These are phyloP conservation scores for Crotalaria pallida DNA, from an alignment of 306 rosid species.

Conservation along the genomic window DNA sequence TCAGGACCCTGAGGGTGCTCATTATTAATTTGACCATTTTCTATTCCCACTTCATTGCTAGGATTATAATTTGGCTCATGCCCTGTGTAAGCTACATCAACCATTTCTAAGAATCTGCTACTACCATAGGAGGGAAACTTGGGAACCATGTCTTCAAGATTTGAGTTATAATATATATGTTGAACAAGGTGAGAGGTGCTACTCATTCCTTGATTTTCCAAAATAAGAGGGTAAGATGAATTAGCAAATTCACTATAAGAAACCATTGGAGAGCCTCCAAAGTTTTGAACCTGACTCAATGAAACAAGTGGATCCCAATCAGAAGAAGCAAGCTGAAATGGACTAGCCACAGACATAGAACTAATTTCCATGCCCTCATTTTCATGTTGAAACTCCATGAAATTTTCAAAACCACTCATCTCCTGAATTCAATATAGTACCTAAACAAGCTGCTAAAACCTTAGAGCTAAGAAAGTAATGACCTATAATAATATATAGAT, in stretches of 20 bases:
- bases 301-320: slow-evolving; percentile 77
- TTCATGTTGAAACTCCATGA: slow-evolving; percentile 48
- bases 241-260: slow-evolving; percentile 43
- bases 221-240: slow-evolving; percentile 39
- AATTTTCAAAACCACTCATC: slow-evolving; percentile 60
- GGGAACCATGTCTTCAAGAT: slow-evolving; percentile 36
- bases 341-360: slow-evolving; percentile 38
- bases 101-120: slow-evolving; percentile 63
- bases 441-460: slow-evolving; percentile 3
- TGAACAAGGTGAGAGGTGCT: slow-evolving; percentile 51
- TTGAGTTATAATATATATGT: slow-evolving; percentile 52
- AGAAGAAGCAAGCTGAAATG: slow-evolving; percentile 50
- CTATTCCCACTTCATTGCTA: slow-evolving; percentile 30
- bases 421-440: slow-evolving; percentile 16
- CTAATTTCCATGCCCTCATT: slow-evolving; percentile 39
- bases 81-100: slow-evolving; percentile 41
- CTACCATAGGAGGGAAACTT: slow-evolving; percentile 54
- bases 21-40: slow-evolving; percentile 27
- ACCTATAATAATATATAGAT: neutral
- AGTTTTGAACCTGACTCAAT: slow-evolving; percentile 44
- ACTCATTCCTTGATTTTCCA: slow-evolving; percentile 53
- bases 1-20: slow-evolving; percentile 38
- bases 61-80: slow-evolving; percentile 38
- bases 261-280: slow-evolving; percentile 48
- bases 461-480: slow-evolving; percentile 14